Conservation (phyloP, 768 basidiomycete species). For the Serendipita sp. region DNA sequence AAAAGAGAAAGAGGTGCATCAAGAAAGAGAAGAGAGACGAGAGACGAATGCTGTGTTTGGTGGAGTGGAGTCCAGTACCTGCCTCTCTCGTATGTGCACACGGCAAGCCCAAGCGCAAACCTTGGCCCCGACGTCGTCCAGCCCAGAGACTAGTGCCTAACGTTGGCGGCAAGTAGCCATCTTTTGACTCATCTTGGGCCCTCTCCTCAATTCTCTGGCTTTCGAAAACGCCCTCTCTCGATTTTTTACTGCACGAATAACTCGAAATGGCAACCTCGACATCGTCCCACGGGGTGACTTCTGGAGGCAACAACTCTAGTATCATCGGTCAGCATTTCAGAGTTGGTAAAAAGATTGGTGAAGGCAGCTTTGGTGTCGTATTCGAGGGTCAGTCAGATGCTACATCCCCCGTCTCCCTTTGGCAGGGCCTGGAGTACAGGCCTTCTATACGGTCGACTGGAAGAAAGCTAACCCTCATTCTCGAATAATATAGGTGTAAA, state of each 20-base stretch:
- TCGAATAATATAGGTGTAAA: constrained; percentile 46
- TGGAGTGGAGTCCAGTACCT: no score
- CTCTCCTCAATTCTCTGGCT: background rate
- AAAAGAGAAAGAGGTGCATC: no score
- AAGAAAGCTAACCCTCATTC: no score
- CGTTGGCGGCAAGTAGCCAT: no score
- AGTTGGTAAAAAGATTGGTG: constrained; percentile 98
- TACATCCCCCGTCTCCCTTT: background rate
- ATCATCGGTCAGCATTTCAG: constrained; percentile 93
- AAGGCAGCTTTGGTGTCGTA: constrained; percentile 91
- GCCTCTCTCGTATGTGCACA: no score
- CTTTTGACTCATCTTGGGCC: no score
- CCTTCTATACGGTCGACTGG: no score
- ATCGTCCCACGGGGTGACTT: background rate
- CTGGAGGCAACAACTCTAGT: background rate
- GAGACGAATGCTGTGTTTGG: no score
- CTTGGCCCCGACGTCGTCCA: no score
- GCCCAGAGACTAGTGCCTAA: no score
- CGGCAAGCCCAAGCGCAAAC: no score
- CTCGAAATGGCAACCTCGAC: background rate
- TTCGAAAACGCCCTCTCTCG: background rate
- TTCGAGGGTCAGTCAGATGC: constrained; percentile 53
- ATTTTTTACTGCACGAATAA: background rate
- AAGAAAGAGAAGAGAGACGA: no score
- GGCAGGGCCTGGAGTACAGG: constrained; percentile 47